These are phyloP conservation scores for Radiomyces spectabilis DNA, from an alignment of 192 early-diverging fungal genomes.

Conservation along the genomic window DNA sequence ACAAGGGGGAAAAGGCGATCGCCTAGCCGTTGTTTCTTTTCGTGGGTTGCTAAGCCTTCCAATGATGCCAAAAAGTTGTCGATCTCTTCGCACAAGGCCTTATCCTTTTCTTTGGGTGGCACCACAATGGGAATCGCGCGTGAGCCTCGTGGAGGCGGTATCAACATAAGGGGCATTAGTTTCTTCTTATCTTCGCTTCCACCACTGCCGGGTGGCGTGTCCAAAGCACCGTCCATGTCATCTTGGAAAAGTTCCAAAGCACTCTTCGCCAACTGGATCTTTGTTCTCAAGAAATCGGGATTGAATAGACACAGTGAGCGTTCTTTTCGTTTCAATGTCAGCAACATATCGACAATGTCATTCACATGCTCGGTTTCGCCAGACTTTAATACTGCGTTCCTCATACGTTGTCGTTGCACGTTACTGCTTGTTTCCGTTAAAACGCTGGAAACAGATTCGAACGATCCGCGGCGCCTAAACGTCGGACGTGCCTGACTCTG, in stretches of 20 bases:
- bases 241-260: constrained; percentile 27
- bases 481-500: too few species aligned
- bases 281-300: constrained; percentile 29
- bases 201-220: too few species aligned
- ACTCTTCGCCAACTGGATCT: constrained; percentile 22
- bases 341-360: constrained; percentile 37
- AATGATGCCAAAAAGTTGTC: background rate
- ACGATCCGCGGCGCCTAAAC: constrained; percentile 11
- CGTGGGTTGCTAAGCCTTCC: background rate
- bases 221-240: background rate
- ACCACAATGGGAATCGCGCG: too few species aligned
- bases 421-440: constrained; percentile 23
- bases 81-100: too few species aligned
- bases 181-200: too few species aligned
- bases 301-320: constrained; percentile 38
- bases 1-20: background rate
- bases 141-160: too few species aligned
- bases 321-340: constrained; percentile 36
- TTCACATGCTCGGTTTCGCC: constrained; percentile 3
- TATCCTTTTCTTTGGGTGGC: too few species aligned
- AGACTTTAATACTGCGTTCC: constrained; percentile 20
- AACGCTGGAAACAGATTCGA: constrained; percentile 18
- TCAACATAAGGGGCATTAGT: too few species aligned
- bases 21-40: constrained; percentile 1
- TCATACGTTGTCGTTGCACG: constrained; percentile 24